Conservation (phyloP, 2,329 filamentous ascomycete species). For the Sporothrix brasiliensis region DNA sequence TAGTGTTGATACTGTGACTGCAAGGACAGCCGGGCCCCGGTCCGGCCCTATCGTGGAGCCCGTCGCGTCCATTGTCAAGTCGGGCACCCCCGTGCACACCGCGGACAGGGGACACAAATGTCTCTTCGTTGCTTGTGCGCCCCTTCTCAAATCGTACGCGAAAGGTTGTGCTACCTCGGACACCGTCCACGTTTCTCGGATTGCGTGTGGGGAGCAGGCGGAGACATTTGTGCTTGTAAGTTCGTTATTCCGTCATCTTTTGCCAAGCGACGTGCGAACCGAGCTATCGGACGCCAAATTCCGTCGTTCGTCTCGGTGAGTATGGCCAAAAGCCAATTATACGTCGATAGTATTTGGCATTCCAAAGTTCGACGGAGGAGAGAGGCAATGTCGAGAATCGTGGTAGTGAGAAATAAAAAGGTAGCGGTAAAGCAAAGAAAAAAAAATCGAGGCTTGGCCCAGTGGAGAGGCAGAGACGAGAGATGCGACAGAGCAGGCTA, state of each 20-base stretch:
- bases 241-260: not conserved
- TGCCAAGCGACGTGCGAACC: not conserved
- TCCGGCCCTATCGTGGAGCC: constrained; percentile 44
- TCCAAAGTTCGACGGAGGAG: not conserved
- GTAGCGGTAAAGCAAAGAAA: not conserved
- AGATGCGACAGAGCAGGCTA: not conserved
- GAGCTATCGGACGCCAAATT: not conserved
- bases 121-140: constrained; percentile 14
- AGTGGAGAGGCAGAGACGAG: constrained; percentile 13
- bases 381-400: not conserved
- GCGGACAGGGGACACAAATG: constrained; percentile 20
- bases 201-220: not conserved
- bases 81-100: not conserved
- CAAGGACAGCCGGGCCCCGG: constrained; percentile 65
- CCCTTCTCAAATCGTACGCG: not conserved
- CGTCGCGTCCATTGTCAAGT: constrained; percentile 8
- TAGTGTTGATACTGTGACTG: constrained; percentile 70
- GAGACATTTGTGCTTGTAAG: constrained; percentile 1
- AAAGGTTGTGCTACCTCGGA: constrained; percentile 4
- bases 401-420: not conserved
- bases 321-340: not conserved
- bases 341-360: not conserved
- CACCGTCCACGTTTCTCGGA: no score
- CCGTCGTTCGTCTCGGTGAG: not conserved
- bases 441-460: not conserved